phyloP scores from a whole-genome alignment of 305 asterid genomes.

The Andrographis paniculata region DNA sequence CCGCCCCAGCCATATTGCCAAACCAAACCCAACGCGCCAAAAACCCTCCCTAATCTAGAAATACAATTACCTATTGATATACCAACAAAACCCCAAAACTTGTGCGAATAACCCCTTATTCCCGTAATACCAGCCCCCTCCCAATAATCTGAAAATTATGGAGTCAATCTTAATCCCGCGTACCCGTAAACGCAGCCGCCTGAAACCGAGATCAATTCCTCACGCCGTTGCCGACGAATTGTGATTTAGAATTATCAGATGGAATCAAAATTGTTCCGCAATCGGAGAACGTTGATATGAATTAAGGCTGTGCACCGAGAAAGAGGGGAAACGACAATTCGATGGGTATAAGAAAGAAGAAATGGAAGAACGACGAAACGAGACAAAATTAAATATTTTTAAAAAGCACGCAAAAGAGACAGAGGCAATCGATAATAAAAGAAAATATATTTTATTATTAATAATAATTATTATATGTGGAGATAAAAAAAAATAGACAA shows the following conservation, averaged over 20 bases:
- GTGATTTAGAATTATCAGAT: no score
- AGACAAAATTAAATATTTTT: no score
- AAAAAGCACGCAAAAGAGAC: no score
- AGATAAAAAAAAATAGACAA: no score
- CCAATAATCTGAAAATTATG: neutral
- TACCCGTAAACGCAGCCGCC: no score
- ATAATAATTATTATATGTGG: no score
- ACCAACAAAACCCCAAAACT: conserved; percentile 20
- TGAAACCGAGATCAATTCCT: no score
- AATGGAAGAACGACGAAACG: neutral
- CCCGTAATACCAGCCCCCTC: conserved; percentile 12
- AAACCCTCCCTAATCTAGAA: conserved; percentile 26
- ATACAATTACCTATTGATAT: conserved; percentile 8
- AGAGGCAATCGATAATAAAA: no score
- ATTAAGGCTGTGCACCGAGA: neutral
- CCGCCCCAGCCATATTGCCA: conserved; percentile 64
- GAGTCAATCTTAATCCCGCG: no score
- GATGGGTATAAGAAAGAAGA: conserved; percentile 4
- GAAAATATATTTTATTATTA: no score
- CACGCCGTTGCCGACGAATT: no score
- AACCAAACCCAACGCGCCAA: conserved; percentile 15
- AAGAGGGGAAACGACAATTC: neutral
- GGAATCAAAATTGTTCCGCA: neutral
- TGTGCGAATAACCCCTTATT: conserved; percentile 1
- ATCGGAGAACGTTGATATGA: neutral